phyloP scores from a whole-genome alignment of 139 green algal genomes.

The Volvox reticuliferus region DNA sequence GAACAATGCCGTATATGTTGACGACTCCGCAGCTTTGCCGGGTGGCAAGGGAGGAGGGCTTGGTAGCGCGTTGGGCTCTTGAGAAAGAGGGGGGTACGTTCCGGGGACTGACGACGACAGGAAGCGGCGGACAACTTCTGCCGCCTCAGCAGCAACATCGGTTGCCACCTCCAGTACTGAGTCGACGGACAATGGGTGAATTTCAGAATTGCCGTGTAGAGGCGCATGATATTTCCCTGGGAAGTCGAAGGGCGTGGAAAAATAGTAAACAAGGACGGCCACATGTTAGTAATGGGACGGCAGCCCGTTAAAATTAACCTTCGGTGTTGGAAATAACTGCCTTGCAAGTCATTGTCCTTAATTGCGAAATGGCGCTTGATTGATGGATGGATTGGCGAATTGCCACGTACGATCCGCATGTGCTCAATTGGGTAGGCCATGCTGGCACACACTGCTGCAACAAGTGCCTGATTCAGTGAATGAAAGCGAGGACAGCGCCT shows the following conservation, averaged over 20 bases:
- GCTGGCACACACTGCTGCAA: too few species aligned
- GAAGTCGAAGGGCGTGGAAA: not conserved
- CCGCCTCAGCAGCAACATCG: not conserved
- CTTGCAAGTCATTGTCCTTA: too few species aligned
- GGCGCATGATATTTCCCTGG: not conserved
- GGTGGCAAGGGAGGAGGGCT: not conserved
- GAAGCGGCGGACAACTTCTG: constrained; percentile 16
- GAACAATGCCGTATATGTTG: not conserved
- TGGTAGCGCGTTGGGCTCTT: not conserved
- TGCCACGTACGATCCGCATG: too few species aligned
- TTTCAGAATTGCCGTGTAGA: not conserved
- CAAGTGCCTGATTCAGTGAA: too few species aligned
- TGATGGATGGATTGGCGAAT: too few species aligned
- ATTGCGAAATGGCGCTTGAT: too few species aligned
- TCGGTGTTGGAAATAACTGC: too few species aligned
- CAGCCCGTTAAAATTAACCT: too few species aligned
- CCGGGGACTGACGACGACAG: not conserved
- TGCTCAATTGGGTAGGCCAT: too few species aligned
- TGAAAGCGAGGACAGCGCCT: too few species aligned
- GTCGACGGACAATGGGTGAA: not conserved
- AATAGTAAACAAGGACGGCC: too few species aligned
- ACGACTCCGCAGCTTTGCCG: not conserved
- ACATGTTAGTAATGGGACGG: too few species aligned
- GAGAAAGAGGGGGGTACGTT: not conserved
- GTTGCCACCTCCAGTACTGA: not conserved